Evolutionary conservation across 495 filamentous ascomycete species (phyloP).

Genomic region (Staphylotrichum tortipilum): DNA sequence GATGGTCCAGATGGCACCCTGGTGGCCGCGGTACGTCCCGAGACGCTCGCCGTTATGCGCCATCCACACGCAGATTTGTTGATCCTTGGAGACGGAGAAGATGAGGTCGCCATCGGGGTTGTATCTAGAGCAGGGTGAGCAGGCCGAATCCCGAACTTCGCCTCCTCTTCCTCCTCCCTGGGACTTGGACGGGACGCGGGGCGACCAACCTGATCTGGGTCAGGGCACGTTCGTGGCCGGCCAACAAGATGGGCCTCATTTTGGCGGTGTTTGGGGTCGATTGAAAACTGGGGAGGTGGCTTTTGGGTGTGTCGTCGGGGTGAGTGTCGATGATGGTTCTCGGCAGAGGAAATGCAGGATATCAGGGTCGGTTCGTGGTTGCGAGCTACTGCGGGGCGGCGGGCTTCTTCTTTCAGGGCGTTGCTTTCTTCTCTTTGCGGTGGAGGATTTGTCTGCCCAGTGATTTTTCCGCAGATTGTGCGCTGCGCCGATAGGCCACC

Average conservation of each 20-base stretch:
- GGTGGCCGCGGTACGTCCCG: slow-evolving; percentile 92
- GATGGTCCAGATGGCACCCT: slow-evolving; percentile 97
- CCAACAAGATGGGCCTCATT: slow-evolving; percentile 93
- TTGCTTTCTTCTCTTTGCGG: slow-evolving; percentile 5
- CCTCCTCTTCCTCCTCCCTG: too few relatives aligned
- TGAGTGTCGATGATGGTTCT: too few relatives aligned
- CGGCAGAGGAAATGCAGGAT: background rate
- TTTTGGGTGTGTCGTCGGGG: background rate
- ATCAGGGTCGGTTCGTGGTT: slow-evolving; percentile 3
- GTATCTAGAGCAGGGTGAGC: slow-evolving; percentile 45
- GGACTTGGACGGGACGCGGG: background rate
- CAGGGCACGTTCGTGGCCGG: slow-evolving; percentile 96
- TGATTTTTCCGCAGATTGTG: slow-evolving; percentile 33
- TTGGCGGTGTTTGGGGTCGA: slow-evolving; percentile 19
- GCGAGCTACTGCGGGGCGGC: slow-evolving; percentile 4
- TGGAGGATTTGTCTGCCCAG: slow-evolving; percentile 17
- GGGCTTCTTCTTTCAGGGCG: slow-evolving; percentile 7
- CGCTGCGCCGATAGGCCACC: slow-evolving; percentile 20
- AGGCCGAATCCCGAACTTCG: background rate
- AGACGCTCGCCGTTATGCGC: slow-evolving; percentile 89
- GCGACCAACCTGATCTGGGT: slow-evolving; percentile 85
- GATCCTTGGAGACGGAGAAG: slow-evolving; percentile 96
- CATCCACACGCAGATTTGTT: slow-evolving; percentile 91
- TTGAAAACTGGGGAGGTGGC: background rate
- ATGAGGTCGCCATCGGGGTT: slow-evolving; percentile 94